Percentiles rank a stretch among this genome's conserved stretches.
Evolutionary conservation across 768 basidiomycete genomes (phyloP).

Genomic region (Rhizopogon vesiculosus): DNA sequence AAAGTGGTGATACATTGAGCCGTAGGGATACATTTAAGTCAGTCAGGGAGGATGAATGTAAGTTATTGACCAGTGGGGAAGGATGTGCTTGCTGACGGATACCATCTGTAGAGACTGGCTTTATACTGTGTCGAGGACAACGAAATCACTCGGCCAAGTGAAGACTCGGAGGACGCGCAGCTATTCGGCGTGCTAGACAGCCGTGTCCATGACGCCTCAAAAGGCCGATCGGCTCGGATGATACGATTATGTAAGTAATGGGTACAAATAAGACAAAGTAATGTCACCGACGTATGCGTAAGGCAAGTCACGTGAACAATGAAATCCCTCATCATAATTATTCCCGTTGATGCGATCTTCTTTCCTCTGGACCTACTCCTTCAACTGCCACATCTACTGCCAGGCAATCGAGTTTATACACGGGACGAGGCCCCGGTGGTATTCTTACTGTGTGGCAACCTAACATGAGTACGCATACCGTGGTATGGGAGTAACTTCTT

Average conservation of each 20-base stretch:
- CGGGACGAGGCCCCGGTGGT: no score
- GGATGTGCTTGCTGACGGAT: no score
- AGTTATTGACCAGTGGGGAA: neutral
- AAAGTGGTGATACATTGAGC: conserved; percentile 14
- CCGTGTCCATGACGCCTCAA: conserved; percentile 1
- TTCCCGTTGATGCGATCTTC: neutral
- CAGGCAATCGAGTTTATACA: neutral
- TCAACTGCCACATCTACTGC: neutral
- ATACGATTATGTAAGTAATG: neutral
- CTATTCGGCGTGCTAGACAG: neutral
- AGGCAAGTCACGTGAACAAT: no score
- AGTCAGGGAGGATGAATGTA: neutral
- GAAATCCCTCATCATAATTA: neutral
- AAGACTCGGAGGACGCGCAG: neutral
- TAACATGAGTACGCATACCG: no score
- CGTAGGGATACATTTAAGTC: conserved; percentile 18
- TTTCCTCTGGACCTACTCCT: neutral
- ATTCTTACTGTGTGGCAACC: no score
- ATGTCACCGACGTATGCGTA: no score
- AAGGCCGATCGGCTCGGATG: neutral
- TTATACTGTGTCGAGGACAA: conserved; percentile 14
- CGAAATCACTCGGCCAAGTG: conserved; percentile 20
- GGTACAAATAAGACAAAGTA: no score
- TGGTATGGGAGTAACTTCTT: no score
- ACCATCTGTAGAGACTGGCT: neutral